Conservation (phyloP, 2,329 filamentous ascomycete species). For the Chaetomium globosum region DNA sequence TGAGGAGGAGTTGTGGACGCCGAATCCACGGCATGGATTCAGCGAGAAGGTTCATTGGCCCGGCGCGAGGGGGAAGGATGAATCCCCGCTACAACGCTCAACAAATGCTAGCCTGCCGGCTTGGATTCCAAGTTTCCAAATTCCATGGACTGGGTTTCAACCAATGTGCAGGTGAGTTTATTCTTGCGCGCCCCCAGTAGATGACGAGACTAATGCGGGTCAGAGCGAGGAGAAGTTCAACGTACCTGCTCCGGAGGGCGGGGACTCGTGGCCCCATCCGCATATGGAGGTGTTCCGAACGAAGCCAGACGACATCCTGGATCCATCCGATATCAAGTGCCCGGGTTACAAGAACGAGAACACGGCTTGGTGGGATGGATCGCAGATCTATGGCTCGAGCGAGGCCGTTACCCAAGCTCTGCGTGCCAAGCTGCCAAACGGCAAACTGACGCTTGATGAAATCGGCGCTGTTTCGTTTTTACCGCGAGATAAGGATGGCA, state of each 20-base stretch:
- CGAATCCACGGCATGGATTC: constrained; percentile 49
- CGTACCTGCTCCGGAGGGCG: constrained; percentile 41
- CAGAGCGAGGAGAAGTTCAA: constrained; percentile 39
- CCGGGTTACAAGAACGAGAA: constrained; percentile 49
- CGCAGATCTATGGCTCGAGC: constrained; percentile 50
- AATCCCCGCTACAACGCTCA: constrained; percentile 51
- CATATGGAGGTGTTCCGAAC: constrained; percentile 46
- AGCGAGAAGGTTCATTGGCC: constrained; percentile 48
- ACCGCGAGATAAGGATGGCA: constrained; percentile 45
- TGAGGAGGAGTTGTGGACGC: constrained; percentile 47
- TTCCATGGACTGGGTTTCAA: constrained; percentile 50
- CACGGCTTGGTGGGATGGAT: constrained; percentile 52
- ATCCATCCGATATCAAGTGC: constrained; percentile 43
- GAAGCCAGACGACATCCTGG: constrained; percentile 42
- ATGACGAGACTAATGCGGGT: not conserved
- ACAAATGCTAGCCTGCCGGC: constrained; percentile 52
- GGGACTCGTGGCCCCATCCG: constrained; percentile 42
- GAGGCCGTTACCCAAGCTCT: constrained; percentile 44
- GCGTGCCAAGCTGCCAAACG: constrained; percentile 43
- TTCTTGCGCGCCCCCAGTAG: not conserved
- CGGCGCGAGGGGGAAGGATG: constrained; percentile 43
- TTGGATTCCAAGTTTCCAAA: constrained; percentile 56
- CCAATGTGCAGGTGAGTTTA: constrained; percentile 38
- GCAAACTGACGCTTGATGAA: constrained; percentile 45
- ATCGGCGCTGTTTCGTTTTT: constrained; percentile 44